Conservation (phyloP, 2,329 filamentous ascomycete species). For the Penicillium sp. region DNA sequence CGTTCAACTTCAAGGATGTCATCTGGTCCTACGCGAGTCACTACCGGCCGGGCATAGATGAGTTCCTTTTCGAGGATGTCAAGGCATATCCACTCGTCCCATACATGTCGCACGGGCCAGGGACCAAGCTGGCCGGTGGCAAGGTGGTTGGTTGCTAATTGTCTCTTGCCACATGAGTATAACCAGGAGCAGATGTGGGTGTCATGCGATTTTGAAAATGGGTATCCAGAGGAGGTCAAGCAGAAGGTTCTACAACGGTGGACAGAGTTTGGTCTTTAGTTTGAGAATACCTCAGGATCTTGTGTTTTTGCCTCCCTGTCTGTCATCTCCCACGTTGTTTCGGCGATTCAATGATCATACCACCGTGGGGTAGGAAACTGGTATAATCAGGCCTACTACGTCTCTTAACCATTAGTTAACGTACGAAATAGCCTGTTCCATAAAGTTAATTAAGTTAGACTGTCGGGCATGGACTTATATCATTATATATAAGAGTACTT, state of each 20-base stretch:
- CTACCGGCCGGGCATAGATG: slow-evolving; percentile 52
- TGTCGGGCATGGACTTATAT: no score
- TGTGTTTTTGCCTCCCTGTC: no score
- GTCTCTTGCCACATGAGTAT: slow-evolving; percentile 51
- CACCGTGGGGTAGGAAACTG: no score
- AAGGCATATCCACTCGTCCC: slow-evolving; percentile 52
- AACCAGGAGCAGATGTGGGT: slow-evolving; percentile 39
- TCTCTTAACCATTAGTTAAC: no score
- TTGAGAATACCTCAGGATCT: not conserved
- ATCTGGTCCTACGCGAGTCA: slow-evolving; percentile 57
- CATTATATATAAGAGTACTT: no score
- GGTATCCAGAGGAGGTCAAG: slow-evolving; percentile 47
- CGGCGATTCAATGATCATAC: no score
- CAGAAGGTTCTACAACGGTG: slow-evolving; percentile 44
- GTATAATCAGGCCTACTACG: no score
- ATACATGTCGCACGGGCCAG: slow-evolving; percentile 53
- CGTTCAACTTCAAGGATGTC: slow-evolving; percentile 52
- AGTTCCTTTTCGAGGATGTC: slow-evolving; percentile 53
- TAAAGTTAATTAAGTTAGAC: no score
- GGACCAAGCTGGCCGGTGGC: slow-evolving; percentile 39
- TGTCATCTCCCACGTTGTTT: no score
- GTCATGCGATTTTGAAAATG: slow-evolving; percentile 37
- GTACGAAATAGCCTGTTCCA: no score
- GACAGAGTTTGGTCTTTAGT: slow-evolving; percentile 14
- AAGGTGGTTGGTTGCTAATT: slow-evolving; percentile 57